These are phyloP conservation scores for Russula brevipes DNA, from an alignment of 768 basidiomycete species.

Conservation along the genomic window DNA sequence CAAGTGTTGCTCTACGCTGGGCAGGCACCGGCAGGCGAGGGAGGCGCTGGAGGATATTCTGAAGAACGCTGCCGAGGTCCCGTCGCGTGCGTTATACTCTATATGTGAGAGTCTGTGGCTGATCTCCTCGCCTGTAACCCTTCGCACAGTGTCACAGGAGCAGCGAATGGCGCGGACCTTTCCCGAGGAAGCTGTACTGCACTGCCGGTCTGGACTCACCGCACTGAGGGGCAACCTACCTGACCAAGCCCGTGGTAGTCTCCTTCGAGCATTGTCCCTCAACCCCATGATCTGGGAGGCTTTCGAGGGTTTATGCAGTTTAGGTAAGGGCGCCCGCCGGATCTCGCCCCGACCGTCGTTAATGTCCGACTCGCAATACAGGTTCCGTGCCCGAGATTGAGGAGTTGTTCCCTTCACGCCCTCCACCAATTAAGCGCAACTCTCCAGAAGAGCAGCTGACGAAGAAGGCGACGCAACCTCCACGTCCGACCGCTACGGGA, in stretches of 20 bases:
- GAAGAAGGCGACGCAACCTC: conserved; percentile 33
- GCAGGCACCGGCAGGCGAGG: conserved; percentile 71
- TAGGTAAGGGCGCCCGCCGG: conserved; percentile 45
- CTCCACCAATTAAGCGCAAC: conserved; percentile 48
- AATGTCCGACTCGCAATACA: conserved; percentile 31
- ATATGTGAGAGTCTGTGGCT: conserved; percentile 7
- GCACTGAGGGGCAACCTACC: conserved; percentile 76
- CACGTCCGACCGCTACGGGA: conserved; percentile 53
- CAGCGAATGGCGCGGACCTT: conserved; percentile 51
- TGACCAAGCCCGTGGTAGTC: conserved; percentile 66
- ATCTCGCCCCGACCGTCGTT: conserved; percentile 9
- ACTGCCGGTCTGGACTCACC: conserved; percentile 71
- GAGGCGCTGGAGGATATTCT: conserved; percentile 63
- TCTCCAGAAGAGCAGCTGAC: conserved; percentile 48
- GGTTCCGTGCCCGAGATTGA: conserved; percentile 69
- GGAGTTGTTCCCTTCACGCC: conserved; percentile 62
- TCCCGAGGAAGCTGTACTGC: conserved; percentile 67
- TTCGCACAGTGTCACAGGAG: conserved; percentile 48
- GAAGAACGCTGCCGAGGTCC: conserved; percentile 46
- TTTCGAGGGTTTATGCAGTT: conserved; percentile 76
- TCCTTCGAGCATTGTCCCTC: conserved; percentile 60
- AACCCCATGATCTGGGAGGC: conserved; percentile 91
- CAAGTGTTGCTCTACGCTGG: conserved; percentile 65
- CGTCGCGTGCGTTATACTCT: conserved; percentile 47
- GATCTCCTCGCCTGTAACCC: conserved; percentile 9